A percentile compares a stretch with the other conserved stretches of the same genome.
These are phyloP conservation scores for Medicago lupulina DNA, from an alignment of 306 rosid species.

Conservation along the genomic window DNA sequence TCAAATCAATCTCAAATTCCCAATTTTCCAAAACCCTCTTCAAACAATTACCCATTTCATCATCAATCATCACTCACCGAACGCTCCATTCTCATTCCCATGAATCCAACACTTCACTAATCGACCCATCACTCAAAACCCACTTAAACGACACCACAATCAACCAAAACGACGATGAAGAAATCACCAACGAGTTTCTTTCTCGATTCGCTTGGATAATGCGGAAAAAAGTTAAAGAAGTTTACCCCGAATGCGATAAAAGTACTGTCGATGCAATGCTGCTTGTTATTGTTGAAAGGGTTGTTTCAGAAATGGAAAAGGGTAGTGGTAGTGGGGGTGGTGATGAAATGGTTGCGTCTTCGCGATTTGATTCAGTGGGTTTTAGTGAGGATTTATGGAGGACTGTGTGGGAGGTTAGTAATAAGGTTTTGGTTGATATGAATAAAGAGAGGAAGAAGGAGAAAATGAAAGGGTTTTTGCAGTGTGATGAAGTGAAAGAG, in stretches of 20 bases:
- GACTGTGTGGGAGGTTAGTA: slow-evolving; percentile 90
- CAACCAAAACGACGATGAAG: slow-evolving; percentile 41
- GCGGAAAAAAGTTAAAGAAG: slow-evolving; percentile 61
- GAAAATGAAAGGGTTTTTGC: slow-evolving; percentile 80
- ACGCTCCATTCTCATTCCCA: slow-evolving; percentile 44
- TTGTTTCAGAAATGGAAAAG: slow-evolving; percentile 69
- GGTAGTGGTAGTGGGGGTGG: slow-evolving; percentile 50
- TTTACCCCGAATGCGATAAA: slow-evolving; percentile 59
- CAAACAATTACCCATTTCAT: slow-evolving; percentile 30
- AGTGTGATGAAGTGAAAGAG: slow-evolving; percentile 76
- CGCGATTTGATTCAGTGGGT: slow-evolving; percentile 41
- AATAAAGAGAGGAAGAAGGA: slow-evolving; percentile 76
- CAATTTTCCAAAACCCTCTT: slow-evolving; percentile 28
- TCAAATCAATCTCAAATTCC: slow-evolving; percentile 46
- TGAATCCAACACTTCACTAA: slow-evolving; percentile 34
- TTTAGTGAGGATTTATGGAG: slow-evolving; percentile 95
- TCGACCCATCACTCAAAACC: slow-evolving; percentile 23
- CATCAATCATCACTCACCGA: slow-evolving; percentile 18
- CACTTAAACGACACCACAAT: background rate
- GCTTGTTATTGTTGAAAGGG: slow-evolving; percentile 60
- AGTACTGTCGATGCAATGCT: slow-evolving; percentile 71
- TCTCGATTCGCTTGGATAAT: slow-evolving; percentile 83
- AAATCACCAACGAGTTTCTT: slow-evolving; percentile 68
- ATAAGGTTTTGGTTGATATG: slow-evolving; percentile 80
- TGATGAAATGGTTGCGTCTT: slow-evolving; percentile 21